Conservation (phyloP, 2,329 filamentous ascomycete species). For the Septoria linicola region DNA sequence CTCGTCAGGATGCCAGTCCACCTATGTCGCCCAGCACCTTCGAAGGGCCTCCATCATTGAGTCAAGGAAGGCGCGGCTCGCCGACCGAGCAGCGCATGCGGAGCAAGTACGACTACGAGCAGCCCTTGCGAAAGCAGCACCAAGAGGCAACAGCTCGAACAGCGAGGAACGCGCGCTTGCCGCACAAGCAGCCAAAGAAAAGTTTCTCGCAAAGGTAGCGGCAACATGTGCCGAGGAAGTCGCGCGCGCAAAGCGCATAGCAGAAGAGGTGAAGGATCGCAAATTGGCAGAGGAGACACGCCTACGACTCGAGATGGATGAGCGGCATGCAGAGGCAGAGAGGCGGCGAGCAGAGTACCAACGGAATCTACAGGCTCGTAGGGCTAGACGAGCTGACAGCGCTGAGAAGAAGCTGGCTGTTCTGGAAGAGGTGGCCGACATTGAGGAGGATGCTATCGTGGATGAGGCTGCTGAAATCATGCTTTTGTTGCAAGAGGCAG, state of each 20-base stretch:
- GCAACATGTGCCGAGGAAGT: slow-evolving; percentile 81
- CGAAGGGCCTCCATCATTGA: slow-evolving; percentile 79
- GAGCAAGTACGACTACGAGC: slow-evolving; percentile 79
- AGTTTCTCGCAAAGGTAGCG: slow-evolving; percentile 77
- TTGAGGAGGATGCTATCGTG: slow-evolving; percentile 47
- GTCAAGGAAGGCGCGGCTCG: slow-evolving; percentile 73
- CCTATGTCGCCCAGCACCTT: slow-evolving; percentile 74
- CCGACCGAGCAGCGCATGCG: slow-evolving; percentile 76
- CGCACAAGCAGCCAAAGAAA: slow-evolving; percentile 74
- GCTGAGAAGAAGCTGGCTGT: slow-evolving; percentile 52
- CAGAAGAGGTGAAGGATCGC: slow-evolving; percentile 76
- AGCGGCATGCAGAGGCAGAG: slow-evolving; percentile 75
- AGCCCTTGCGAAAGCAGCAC: slow-evolving; percentile 69
- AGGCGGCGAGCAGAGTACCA: slow-evolving; percentile 60
- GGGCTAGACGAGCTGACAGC: slow-evolving; percentile 39
- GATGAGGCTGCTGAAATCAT: slow-evolving; percentile 35
- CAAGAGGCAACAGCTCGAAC: slow-evolving; percentile 57
- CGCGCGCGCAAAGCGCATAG: slow-evolving; percentile 76
- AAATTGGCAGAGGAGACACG: slow-evolving; percentile 71
- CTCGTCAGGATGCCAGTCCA: slow-evolving; percentile 58
- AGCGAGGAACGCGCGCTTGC: slow-evolving; percentile 76
- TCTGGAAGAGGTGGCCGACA: slow-evolving; percentile 51
- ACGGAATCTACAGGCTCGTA: slow-evolving; percentile 50
- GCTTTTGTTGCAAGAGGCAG: slow-evolving; percentile 58
- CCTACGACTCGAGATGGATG: slow-evolving; percentile 72